These are phyloP conservation scores for Aspergillus sp. DNA, from an alignment of 2,329 filamentous ascomycete species.

Conservation along the genomic window DNA sequence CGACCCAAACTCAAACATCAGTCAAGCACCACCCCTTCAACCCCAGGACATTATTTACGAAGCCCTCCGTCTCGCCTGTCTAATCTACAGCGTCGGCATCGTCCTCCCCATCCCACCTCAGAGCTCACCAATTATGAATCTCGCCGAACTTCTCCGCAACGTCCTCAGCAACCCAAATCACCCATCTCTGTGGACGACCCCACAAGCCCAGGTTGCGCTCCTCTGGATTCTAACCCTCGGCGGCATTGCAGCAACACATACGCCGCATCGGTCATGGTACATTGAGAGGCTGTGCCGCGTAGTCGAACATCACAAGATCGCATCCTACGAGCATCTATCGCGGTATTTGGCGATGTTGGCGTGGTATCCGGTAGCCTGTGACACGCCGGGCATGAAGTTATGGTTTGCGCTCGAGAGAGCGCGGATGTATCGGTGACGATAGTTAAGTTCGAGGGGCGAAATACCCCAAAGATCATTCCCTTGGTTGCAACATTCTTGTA, in stretches of 20 bases:
- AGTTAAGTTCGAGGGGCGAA: background rate
- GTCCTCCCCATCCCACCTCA: conserved; percentile 46
- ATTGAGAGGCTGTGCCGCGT: conserved; percentile 31
- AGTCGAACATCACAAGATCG: conserved; percentile 25
- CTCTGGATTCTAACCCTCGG: conserved; percentile 45
- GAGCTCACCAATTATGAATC: conserved; percentile 38
- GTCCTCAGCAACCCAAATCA: conserved; percentile 31
- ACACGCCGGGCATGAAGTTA: conserved; percentile 32
- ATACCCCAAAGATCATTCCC: too few relatives aligned
- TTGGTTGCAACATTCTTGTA: too few relatives aligned
- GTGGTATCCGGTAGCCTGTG: conserved; percentile 43
- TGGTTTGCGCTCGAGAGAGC: conserved; percentile 32
- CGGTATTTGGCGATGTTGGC: conserved; percentile 32
- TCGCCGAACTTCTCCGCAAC: conserved; percentile 33
- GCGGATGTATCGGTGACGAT: background rate
- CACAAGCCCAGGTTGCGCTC: conserved; percentile 30
- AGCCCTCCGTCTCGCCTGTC: conserved; percentile 39
- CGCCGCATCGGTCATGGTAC: conserved; percentile 40
- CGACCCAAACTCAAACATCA: conserved; percentile 4
- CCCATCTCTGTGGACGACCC: conserved; percentile 31
- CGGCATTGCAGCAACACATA: conserved; percentile 43
- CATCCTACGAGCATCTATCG: conserved; percentile 34
- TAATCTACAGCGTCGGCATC: conserved; percentile 45
- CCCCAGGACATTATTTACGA: conserved; percentile 38
- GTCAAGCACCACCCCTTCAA: conserved; percentile 18